A percentile compares a stretch with the other conserved stretches of the same genome.
These are phyloP conservation scores for Fusarium globosum DNA, from an alignment of 2,329 filamentous ascomycete genomes.

Conservation along the genomic window DNA sequence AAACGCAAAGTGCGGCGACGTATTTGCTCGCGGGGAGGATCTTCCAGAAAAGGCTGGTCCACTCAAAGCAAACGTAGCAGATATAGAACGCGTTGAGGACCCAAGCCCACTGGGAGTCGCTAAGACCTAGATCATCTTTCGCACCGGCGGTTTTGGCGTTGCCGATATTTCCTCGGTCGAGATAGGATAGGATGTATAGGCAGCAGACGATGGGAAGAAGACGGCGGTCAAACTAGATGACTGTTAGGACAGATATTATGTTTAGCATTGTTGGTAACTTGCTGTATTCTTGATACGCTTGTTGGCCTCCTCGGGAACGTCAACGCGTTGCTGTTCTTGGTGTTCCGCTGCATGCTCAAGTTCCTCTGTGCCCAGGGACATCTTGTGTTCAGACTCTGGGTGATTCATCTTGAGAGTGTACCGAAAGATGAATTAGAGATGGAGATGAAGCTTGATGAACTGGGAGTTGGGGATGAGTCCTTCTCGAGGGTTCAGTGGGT, in stretches of 20 bases:
- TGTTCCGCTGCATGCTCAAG: neutral
- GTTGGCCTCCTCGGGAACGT: neutral
- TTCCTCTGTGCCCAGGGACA: neutral
- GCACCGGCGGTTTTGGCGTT: constrained; percentile 32
- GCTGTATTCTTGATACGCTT: neutral
- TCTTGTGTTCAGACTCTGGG: neutral
- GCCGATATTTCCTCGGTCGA: constrained; percentile 32
- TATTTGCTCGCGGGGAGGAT: constrained; percentile 26
- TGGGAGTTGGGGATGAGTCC: neutral
- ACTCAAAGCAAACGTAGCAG: constrained; percentile 29
- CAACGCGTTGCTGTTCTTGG: neutral
- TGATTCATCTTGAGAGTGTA: neutral
- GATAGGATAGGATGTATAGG: constrained; percentile 31
- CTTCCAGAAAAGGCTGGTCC: constrained; percentile 32
- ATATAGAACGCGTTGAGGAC: constrained; percentile 37
- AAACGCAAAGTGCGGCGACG: constrained; percentile 23
- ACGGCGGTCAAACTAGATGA: constrained; percentile 20
- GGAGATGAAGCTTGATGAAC: neutral
- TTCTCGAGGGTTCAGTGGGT: neutral
- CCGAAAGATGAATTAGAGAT: neutral
- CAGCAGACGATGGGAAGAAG: constrained; percentile 27
- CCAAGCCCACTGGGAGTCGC: constrained; percentile 25
- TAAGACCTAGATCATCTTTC: constrained; percentile 5
- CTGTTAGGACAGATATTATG: neutral
- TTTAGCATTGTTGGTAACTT: fast-evolving